phyloP scores from a whole-genome alignment of 2,329 filamentous ascomycete species.

The Colletotrichum horii region DNA sequence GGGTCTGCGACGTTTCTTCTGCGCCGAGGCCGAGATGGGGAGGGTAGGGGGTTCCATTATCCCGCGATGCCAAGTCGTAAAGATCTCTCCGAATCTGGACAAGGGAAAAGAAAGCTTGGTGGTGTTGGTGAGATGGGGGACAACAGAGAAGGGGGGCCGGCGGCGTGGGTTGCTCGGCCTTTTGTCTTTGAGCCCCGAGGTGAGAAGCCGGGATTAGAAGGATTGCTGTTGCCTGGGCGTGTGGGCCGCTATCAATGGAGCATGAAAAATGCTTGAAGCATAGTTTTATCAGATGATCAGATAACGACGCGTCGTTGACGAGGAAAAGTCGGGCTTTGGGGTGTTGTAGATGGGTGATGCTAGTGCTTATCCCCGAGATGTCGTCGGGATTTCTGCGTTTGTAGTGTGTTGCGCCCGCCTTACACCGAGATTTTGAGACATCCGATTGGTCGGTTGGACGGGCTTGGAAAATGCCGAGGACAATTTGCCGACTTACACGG shows the following conservation, averaged over 20 bases:
- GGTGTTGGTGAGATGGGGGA: not conserved
- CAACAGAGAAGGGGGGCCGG: not conserved
- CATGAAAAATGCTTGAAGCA: not conserved
- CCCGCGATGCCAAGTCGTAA: not conserved
- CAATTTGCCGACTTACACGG: constrained; percentile 11
- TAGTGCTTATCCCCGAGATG: constrained; percentile 7
- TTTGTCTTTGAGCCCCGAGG: not conserved
- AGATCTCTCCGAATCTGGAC: not conserved
- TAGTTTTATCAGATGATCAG: constrained; percentile 11
- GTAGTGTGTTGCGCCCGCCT: not conserved
- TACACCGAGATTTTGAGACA: not conserved
- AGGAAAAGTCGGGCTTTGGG: not conserved
- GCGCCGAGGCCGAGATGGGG: not conserved
- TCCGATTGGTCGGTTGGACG: not conserved
- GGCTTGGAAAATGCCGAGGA: not conserved
- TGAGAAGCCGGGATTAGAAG: not conserved
- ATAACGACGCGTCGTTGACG: not conserved
- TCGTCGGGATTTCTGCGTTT: not conserved
- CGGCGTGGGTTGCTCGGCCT: constrained; percentile 10
- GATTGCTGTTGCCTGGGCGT: not conserved
- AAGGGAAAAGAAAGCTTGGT: not conserved
- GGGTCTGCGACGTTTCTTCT: constrained; percentile 44
- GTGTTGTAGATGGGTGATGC: not conserved
- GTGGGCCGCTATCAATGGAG: not conserved
- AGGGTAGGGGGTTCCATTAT: not conserved